Conservation (phyloP, 2,329 filamentous ascomycete genomes). For the Fusarium algeriense region DNA sequence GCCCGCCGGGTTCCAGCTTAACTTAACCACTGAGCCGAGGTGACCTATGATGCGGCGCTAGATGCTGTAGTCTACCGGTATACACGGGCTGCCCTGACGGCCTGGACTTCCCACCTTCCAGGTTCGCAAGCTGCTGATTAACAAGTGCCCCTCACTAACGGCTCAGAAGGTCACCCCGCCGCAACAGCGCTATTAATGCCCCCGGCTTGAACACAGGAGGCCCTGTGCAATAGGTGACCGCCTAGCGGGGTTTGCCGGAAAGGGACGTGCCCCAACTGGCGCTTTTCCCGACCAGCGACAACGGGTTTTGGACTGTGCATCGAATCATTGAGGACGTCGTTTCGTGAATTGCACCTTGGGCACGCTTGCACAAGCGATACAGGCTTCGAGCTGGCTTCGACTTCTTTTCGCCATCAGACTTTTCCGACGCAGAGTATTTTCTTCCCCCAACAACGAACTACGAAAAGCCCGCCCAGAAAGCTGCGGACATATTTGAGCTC, state of each 20-base stretch:
- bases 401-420: conserved; percentile 18
- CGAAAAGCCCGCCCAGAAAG: not conserved
- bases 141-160: conserved; percentile 20
- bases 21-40: conserved; percentile 35
- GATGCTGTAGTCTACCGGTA: not conserved
- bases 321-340: conserved; percentile 43
- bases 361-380: conserved; percentile 34
- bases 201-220: conserved; percentile 1
- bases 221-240: not conserved
- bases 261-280: conserved; percentile 26
- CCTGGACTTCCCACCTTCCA: not conserved
- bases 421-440: not conserved
- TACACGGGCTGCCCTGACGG: not conserved
- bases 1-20: conserved; percentile 6
- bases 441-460: not conserved
- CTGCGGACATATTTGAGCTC: not conserved
- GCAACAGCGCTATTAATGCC: conserved; percentile 7
- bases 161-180: conserved; percentile 26
- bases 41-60: conserved; percentile 33
- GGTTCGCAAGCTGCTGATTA: not conserved
- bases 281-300: conserved; percentile 37
- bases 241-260: conserved; percentile 32
- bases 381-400: conserved; percentile 26
- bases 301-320: conserved; percentile 39
- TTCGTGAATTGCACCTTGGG: conserved; percentile 34